Base-by-base conservation (phyloP, 2,329 filamentous ascomycete genomes). In the Geosmithia putterillii region DNA sequence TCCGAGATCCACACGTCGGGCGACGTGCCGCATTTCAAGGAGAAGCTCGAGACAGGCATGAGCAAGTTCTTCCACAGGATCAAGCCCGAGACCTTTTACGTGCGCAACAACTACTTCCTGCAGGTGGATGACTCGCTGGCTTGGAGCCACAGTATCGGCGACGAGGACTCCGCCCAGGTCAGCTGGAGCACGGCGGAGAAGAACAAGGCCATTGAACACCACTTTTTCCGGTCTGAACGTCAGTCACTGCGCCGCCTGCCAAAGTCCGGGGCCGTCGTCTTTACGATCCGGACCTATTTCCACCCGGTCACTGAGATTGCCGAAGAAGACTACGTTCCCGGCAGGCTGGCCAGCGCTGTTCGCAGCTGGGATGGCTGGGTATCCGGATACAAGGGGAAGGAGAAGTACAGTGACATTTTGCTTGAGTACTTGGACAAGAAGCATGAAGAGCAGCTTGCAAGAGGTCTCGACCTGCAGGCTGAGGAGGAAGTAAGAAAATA, bases 291-390 rank as follows among this genome's bases (percentile, higher is more conserved):
- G 12, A 90, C 85, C 1, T 90, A 90, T 58, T 88, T 90, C 54
- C 74, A 80, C 46, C 83, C 82, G 0, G 62, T 90, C 23, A 79
- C 70, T 0, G 76, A 81, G 15, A 73, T 90, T 45, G 78, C 64
- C 0, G 59, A 76, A 56, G 84, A 90, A 62, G 75, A 79, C 17
- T 85, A 84, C 57, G 85, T 94, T 1, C 86, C 86, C 0, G 86
- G 86, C 0, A 62, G 86, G 28, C 58, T 94, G 53, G 86, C 86
- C 2, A 86, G 81, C 51, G 86, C 84, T 5, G 65, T 94, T 4
- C 67, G 86, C 35, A 90, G 85, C 57, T 92, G 86, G 86, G 84
- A 81, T 1, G 77, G 82, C 38, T 80, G 87, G 62, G 85, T 92
- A 7, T 73, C 74, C 15, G 66, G 64, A 50, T 94, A 94, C 57